Percentiles rank a stretch among this genome's conserved stretches.
phyloP scores from a whole-genome alignment of 495 filamentous ascomycete species.

The Neurospora sp. region DNA sequence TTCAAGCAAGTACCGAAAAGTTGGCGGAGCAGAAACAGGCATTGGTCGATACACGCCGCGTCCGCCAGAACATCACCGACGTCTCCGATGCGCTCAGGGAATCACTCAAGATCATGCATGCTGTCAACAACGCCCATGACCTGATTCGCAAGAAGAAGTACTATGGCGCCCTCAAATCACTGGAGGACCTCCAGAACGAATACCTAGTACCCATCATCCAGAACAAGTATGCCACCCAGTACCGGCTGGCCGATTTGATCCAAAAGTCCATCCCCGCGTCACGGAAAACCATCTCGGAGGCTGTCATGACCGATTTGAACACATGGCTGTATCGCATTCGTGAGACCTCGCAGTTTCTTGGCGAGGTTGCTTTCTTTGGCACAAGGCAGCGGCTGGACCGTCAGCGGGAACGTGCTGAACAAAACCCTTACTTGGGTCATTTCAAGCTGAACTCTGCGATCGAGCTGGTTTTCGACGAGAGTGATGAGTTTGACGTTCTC shows the following conservation, averaged over 20 bases:
- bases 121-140: slow-evolving; percentile 92
- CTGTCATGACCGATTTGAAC: slow-evolving; percentile 94
- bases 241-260: slow-evolving; percentile 92
- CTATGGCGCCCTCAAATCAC: slow-evolving; percentile 83
- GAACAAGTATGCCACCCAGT: slow-evolving; percentile 77
- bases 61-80: slow-evolving; percentile 94
- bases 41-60: slow-evolving; percentile 78
- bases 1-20: slow-evolving; percentile 90
- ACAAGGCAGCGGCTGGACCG: slow-evolving; percentile 78
- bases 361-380: slow-evolving; percentile 94
- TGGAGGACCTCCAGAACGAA: slow-evolving; percentile 94
- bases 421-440: slow-evolving; percentile 56
- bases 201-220: slow-evolving; percentile 56
- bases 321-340: slow-evolving; percentile 96
- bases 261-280: slow-evolving; percentile 89
- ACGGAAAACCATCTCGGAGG: slow-evolving; percentile 85
- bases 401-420: slow-evolving; percentile 69
- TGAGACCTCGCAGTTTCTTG: slow-evolving; percentile 88
- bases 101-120: slow-evolving; percentile 81
- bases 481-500: slow-evolving; percentile 86
- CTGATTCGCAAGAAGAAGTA: slow-evolving; percentile 84
- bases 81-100: slow-evolving; percentile 80
- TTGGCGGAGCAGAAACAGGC: slow-evolving; percentile 90
- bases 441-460: slow-evolving; percentile 95
- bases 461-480: slow-evolving; percentile 89